phyloP scores from a whole-genome alignment of 2,329 filamentous ascomycete genomes.

The Trichothecium roseum region DNA sequence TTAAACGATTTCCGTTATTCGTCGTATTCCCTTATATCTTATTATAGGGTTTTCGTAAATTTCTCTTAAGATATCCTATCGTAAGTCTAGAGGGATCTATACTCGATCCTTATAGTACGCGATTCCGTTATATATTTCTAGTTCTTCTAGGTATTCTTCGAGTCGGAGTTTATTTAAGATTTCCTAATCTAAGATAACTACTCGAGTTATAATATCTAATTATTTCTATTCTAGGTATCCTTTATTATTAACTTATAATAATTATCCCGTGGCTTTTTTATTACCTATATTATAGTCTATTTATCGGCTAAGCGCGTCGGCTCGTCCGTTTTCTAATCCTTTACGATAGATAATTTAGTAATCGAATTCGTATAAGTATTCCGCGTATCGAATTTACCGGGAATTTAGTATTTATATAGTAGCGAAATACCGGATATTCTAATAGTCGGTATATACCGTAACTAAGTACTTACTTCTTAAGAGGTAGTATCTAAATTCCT shows the following conservation, averaged over 20 bases:
- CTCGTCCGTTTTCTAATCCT: not conserved
- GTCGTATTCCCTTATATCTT: not conserved
- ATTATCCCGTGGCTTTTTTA: too few species aligned
- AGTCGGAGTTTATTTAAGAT: too few species aligned
- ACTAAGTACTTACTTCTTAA: too few species aligned
- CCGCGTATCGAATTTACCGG: not conserved
- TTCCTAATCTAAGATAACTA: too few species aligned
- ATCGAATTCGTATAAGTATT: not conserved
- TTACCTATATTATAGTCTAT: slow-evolving; percentile 3
- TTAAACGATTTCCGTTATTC: not conserved
- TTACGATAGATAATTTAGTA: slow-evolving; percentile 1
- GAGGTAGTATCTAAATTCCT: too few species aligned
- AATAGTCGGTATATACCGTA: too few species aligned
- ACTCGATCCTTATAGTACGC: not conserved
- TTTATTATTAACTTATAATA: too few species aligned
- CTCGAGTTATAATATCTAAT: too few species aligned
- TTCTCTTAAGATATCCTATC: not conserved
- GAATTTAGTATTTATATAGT: not conserved
- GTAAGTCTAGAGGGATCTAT: not conserved
- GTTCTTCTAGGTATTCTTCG: not conserved
- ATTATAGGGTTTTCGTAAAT: not conserved
- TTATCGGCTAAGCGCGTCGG: slow-evolving; percentile 1
- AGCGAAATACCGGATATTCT: not conserved
- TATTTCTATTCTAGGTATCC: too few species aligned
- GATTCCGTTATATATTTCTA: not conserved